Evolutionary conservation across 75 land plant species (phyloP).

Genomic region (Azolla pinnata): DNA sequence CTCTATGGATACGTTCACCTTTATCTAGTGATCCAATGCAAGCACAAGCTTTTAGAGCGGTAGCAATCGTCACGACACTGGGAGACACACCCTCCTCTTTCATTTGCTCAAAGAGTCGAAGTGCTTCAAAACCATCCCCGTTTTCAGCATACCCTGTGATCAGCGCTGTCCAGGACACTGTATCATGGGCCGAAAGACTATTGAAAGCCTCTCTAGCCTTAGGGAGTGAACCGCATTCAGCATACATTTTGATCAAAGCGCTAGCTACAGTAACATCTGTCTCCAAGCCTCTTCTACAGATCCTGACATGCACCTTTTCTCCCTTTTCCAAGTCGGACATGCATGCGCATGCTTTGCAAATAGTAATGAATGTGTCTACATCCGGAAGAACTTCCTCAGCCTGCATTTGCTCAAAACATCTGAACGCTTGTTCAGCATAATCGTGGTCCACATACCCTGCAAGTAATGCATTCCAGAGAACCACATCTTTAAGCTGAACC

Average conservation of each 20-base stretch:
- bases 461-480: slow-evolving; percentile 24
- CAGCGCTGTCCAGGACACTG: slow-evolving; percentile 20
- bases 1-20: slow-evolving; percentile 11
- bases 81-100: slow-evolving; percentile 2
- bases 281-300: slow-evolving; percentile 18
- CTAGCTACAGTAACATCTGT: slow-evolving; percentile 14
- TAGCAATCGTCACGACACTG: slow-evolving; percentile 3
- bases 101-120: slow-evolving; percentile 9
- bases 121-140: slow-evolving; percentile 13
- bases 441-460: slow-evolving; percentile 14
- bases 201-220: slow-evolving; percentile 9
- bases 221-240: not conserved
- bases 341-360: slow-evolving; percentile 12
- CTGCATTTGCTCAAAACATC: slow-evolving; percentile 10
- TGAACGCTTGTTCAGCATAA: slow-evolving; percentile 8
- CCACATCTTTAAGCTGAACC: slow-evolving; percentile 16
- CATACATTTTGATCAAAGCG: slow-evolving; percentile 48
- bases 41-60: slow-evolving; percentile 14
- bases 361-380: slow-evolving; percentile 10
- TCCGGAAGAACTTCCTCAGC: slow-evolving; percentile 7
- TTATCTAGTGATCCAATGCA: slow-evolving; percentile 8
- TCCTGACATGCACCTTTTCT: slow-evolving; percentile 10
- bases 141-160: slow-evolving; percentile 16
- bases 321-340: not conserved
- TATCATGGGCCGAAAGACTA: slow-evolving; percentile 5